Conservation (phyloP, 495 filamentous ascomycete genomes). For the Aspergillus baeticus region DNA sequence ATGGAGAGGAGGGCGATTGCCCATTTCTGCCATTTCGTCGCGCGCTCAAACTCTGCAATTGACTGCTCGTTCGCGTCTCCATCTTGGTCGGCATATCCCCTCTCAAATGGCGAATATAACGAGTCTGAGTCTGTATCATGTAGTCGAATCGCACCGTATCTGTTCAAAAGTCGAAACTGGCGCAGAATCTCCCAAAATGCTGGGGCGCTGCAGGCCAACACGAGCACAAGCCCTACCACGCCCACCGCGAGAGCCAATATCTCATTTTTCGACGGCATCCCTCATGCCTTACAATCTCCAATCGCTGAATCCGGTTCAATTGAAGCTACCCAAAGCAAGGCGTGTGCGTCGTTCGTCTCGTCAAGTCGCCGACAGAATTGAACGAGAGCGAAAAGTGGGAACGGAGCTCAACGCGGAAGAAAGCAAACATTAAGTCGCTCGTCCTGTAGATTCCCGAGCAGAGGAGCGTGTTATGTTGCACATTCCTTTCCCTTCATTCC, state of each 20-base stretch:
- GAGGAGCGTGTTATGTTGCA: not conserved
- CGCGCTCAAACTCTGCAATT: constrained; percentile 4
- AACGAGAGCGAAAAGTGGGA: not conserved
- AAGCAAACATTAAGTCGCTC: not conserved
- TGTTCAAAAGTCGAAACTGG: constrained; percentile 19
- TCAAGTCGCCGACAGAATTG: too few relatives aligned
- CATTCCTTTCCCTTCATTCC: constrained; percentile 5
- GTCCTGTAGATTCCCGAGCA: not conserved
- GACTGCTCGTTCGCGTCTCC: constrained; percentile 21
- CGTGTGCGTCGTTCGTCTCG: too few relatives aligned
- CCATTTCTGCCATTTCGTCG: constrained; percentile 18
- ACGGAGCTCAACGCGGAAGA: not conserved
- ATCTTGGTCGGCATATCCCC: constrained; percentile 21
- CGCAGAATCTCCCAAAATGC: constrained; percentile 22
- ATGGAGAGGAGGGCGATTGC: constrained; percentile 14
- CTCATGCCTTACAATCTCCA: not conserved
- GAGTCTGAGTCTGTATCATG: constrained; percentile 21
- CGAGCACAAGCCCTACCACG: constrained; percentile 27
- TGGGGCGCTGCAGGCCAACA: constrained; percentile 22
- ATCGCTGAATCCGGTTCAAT: too few relatives aligned
- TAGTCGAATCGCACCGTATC: constrained; percentile 7
- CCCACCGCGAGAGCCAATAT: constrained; percentile 19
- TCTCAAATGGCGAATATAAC: too few relatives aligned
- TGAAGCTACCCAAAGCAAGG: too few relatives aligned
- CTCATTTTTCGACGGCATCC: constrained; percentile 25